Base-by-base conservation (phyloP, 2,329 filamentous ascomycete species). In the Calonectria multiphialidica region DNA sequence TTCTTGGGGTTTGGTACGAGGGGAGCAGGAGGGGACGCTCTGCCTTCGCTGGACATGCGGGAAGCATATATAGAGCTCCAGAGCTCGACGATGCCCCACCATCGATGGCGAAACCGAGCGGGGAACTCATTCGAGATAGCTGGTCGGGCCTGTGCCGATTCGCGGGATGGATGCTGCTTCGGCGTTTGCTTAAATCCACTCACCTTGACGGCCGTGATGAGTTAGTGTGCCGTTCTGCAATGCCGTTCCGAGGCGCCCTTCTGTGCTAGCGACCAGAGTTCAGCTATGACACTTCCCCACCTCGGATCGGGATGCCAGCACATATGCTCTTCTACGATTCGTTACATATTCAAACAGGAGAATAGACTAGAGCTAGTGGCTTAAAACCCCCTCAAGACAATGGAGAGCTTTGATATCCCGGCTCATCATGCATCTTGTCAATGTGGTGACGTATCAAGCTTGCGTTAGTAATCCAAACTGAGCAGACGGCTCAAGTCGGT, bases 121-220 rank as follows among this genome's bases (percentile, higher is more conserved):
- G 64, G 62, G 53, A 71, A 59, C 37, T 55, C 15, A 18, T 59
- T 59, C 44, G 15, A n/a, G 47, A 57, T 53, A 62, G 59, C 35
- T 49, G 25, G 57, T 33, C 57, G 45, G 66, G n/a, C 9, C 8
- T 37, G 23, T 65, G 40, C 68, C 61, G 62, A 65, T 66, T 66
- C 23, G 63, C 15, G n/a, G 61, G 42, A 30, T 40, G 57, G 23
- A 30, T 37, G 23, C 23, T 63, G 12, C 33, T 59, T 65, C 67
- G 67, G 67, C 21, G n/a, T 70, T 70, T 65, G n/a, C 40, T 59
- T 70, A 70, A 57, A 40, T 66, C 68, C 68, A 65, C 35, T 66
- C 35, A 15, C 13, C 37, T 53, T 42, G 18, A 28, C 47, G 33
- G 47, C 18, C 50, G 13, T 68, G 33, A 49, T 47, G 55, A 53